Conservation (phyloP, 768 basidiomycete genomes). For the Amanita thiersii region DNA sequence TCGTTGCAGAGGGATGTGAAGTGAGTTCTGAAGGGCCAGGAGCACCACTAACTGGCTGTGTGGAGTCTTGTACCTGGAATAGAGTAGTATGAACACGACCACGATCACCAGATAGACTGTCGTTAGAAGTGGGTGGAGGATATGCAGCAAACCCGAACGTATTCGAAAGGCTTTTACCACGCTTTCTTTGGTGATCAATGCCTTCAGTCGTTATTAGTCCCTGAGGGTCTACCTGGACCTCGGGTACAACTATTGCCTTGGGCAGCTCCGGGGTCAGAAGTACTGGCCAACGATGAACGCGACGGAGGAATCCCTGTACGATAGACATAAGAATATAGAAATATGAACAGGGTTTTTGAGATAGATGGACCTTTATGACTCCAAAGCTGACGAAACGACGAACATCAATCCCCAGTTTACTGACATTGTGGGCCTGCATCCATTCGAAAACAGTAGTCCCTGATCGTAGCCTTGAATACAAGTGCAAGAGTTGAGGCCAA, state of each 20-base stretch:
- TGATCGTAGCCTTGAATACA: constrained; percentile 81
- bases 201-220: background rate
- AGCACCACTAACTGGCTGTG: background rate
- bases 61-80: background rate
- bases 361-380: constrained; percentile 77
- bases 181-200: constrained; percentile 22
- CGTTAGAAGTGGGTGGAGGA: background rate
- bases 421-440: constrained; percentile 73
- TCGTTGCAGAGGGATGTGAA: constrained; percentile 12
- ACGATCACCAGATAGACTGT: constrained; percentile 14
- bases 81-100: constrained; percentile 21
- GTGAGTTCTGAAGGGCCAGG: constrained; percentile 8
- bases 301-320: constrained; percentile 75
- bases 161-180: constrained; percentile 29
- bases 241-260: constrained; percentile 10
- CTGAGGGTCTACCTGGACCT: background rate
- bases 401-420: constrained; percentile 73
- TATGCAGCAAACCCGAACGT: constrained; percentile 19
- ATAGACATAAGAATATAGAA: constrained; percentile 1
- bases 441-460: constrained; percentile 82
- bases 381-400: constrained; percentile 96
- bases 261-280: constrained; percentile 41
- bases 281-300: constrained; percentile 91
- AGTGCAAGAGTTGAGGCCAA: constrained; percentile 80
- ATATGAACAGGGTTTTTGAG: background rate